phyloP scores from a whole-genome alignment of 148 eudicot genomes.

The Camellia lanceoleosa region DNA sequence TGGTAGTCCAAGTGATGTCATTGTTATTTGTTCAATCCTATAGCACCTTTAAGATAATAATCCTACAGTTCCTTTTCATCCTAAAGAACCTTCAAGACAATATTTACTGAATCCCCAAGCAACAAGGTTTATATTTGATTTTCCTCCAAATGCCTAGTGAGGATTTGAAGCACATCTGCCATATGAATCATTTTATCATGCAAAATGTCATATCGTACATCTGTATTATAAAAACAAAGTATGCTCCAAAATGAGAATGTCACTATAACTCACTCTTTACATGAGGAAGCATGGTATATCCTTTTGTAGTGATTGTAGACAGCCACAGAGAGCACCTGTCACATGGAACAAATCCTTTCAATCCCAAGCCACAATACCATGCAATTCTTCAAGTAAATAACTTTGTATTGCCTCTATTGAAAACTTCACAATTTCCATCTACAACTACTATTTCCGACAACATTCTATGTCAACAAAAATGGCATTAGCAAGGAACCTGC shows the following conservation, averaged over 20 bases:
- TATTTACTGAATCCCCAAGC: not conserved
- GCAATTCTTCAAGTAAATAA: not conserved
- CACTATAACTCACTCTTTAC: conserved; percentile 35
- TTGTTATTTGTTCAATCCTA: not conserved
- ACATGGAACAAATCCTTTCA: conserved; percentile 14
- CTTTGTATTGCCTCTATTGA: too few species aligned
- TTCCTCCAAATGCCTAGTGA: not conserved
- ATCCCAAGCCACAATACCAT: not conserved
- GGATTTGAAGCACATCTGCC: conserved; percentile 1
- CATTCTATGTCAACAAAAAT: too few species aligned
- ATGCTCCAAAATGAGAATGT: conserved; percentile 14
- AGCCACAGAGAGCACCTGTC: conserved; percentile 33
- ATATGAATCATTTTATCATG: not conserved
- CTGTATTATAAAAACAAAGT: not conserved
- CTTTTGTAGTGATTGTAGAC: conserved; percentile 44
- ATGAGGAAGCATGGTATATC: conserved; percentile 33
- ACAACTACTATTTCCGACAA: too few species aligned
- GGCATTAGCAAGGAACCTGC: too few species aligned
- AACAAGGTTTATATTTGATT: not conserved
- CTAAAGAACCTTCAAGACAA: not conserved
- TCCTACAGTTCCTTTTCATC: not conserved
- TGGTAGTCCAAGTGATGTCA: not conserved
- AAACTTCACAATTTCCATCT: too few species aligned
- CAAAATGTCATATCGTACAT: not conserved
- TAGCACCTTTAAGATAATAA: conserved; percentile 7